phyloP scores from a whole-genome alignment of 2,329 filamentous ascomycete species.

The Aquanectria penicillioides region DNA sequence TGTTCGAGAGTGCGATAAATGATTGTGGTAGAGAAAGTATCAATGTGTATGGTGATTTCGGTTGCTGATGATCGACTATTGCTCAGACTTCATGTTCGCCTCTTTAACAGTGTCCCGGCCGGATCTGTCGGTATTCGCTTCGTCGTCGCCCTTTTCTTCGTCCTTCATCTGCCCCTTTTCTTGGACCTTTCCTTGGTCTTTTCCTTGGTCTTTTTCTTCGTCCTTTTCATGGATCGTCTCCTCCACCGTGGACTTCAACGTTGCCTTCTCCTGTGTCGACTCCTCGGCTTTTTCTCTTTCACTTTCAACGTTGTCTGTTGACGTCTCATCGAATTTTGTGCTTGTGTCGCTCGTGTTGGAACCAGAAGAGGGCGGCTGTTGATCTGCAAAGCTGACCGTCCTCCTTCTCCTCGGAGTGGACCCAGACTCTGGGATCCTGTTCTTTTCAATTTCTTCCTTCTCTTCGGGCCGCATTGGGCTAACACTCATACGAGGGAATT shows the following conservation, averaged over 20 bases:
- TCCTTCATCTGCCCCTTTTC: neutral
- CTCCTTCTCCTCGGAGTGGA: conserved; percentile 32
- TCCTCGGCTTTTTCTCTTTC: neutral
- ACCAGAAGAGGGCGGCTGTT: conserved; percentile 27
- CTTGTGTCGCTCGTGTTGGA: conserved; percentile 23
- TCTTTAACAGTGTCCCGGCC: neutral
- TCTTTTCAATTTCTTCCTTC: conserved; percentile 26
- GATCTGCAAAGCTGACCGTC: conserved; percentile 38
- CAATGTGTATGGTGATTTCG: no score
- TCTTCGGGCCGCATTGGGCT: conserved; percentile 23
- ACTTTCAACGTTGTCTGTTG: neutral
- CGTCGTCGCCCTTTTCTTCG: neutral
- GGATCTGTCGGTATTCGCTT: neutral
- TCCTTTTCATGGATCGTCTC: conserved; percentile 30
- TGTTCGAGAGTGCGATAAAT: no score
- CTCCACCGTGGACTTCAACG: neutral
- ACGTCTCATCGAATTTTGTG: conserved; percentile 14
- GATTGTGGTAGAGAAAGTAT: neutral
- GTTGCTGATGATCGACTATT: conserved; percentile 8
- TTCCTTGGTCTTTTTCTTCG: conserved; percentile 9
- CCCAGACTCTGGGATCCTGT: conserved; percentile 30
- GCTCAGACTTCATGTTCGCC: conserved; percentile 8
- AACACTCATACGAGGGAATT: conserved; percentile 30
- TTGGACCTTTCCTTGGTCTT: neutral
- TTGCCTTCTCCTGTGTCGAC: neutral